phyloP scores from a whole-genome alignment of 495 filamentous ascomycete species.

The Cairneyella variabilis region DNA sequence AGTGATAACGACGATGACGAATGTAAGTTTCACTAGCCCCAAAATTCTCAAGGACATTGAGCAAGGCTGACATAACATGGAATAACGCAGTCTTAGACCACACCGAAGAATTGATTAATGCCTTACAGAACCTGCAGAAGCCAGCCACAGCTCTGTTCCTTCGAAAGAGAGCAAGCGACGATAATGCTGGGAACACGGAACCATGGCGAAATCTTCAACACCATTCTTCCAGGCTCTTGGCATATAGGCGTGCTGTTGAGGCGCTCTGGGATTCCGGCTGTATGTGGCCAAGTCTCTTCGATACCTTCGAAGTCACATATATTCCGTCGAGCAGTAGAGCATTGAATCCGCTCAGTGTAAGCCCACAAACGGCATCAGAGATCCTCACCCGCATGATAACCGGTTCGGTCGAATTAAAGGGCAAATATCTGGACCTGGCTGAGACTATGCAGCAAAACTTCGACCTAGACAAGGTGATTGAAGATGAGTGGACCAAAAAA shows the following conservation, averaged over 20 bases:
- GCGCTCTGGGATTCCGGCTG: not conserved
- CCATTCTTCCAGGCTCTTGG: not conserved
- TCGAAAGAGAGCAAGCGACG: conserved; percentile 2
- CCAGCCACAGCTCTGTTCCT: not conserved
- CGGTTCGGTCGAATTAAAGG: not conserved
- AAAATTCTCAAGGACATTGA: not conserved
- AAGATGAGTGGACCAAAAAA: not conserved
- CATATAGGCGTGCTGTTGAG: conserved; percentile 2
- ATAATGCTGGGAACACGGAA: not conserved
- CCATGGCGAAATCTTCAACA: conserved; percentile 2
- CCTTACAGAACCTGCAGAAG: not conserved
- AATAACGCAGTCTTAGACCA: not conserved
- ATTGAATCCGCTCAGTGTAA: conserved; percentile 1
- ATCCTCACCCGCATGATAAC: conserved; percentile 5
- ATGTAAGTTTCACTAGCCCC: conserved; percentile 3
- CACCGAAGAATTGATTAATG: not conserved
- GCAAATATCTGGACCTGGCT: not conserved
- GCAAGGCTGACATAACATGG: not conserved
- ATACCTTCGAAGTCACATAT: conserved; percentile 3
- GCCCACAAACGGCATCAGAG: conserved; percentile 9
- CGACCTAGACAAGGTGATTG: conserved; percentile 1
- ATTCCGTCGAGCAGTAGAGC: conserved; percentile 4
- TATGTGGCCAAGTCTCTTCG: not conserved
- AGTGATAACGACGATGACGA: not conserved
- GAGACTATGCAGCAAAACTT: conserved; percentile 9